Evolutionary conservation across 768 basidiomycete species (phyloP).

Genomic region (Trichaptum fuscoviolaceum): DNA sequence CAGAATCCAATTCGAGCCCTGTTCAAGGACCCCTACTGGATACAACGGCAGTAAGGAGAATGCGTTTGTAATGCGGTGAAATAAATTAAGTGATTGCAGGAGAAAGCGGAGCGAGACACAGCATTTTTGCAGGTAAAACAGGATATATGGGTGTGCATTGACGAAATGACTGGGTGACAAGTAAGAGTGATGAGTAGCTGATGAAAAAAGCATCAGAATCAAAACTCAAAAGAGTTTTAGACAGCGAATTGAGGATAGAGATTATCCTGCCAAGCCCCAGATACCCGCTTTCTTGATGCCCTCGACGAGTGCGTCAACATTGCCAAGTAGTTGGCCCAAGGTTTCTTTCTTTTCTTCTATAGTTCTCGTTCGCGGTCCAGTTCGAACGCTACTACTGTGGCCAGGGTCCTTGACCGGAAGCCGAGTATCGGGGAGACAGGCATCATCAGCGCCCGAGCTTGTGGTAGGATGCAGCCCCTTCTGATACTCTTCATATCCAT

Average conservation of each 20-base stretch:
- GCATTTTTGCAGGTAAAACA: not conserved
- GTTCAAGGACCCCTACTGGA: not conserved
- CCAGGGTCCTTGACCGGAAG: not conserved
- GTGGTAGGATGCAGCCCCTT: constrained; percentile 12
- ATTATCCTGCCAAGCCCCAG: constrained; percentile 56
- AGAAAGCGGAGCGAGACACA: not conserved
- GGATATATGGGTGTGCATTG: not conserved
- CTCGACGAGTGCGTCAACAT: constrained; percentile 87
- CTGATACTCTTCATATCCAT: constrained; percentile 17
- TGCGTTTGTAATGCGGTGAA: not conserved
- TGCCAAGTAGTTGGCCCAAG: constrained; percentile 78
- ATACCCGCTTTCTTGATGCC: constrained; percentile 82
- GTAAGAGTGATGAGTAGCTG: not conserved
- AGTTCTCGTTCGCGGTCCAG: constrained; percentile 33
- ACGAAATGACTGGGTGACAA: not conserved
- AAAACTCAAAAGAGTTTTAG: not conserved
- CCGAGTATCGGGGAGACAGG: constrained; percentile 5
- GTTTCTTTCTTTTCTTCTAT: constrained; percentile 82
- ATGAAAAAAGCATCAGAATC: not conserved
- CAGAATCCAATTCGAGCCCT: not conserved
- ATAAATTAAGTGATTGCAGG: not conserved
- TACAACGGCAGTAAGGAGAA: not conserved
- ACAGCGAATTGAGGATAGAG: not conserved
- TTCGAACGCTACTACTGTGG: not conserved
- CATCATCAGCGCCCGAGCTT: not conserved